Evolutionary conservation across 176 grass and related monocot genomes (phyloP), one percentile per base, ranked within the genome.

Genomic region (Cenchrus fungigraminus): DNA sequence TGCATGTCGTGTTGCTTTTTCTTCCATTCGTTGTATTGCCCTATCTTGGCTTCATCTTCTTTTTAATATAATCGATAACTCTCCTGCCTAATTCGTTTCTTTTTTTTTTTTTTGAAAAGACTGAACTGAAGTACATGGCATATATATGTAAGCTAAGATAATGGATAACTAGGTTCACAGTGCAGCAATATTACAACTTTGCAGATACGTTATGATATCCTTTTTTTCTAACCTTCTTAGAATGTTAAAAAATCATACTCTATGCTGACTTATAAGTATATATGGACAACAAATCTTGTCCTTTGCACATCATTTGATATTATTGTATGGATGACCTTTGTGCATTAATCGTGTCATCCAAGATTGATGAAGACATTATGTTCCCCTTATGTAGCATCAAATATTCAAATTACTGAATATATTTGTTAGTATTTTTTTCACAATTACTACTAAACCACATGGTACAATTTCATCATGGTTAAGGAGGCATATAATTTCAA

Each of bases 81-180:
- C 25, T 25, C 25, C 25, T 25, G 25, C 25, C 25, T 25, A 25
- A 25, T 25, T 25, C 25, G 25, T 25, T 25, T 25, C 25, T 25
- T 25, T 25, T 25, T n/a, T 40, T 40, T 40, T 40, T 40, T 40
- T 40, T 40, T 3, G 17, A 6, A 53, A 65, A 80, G 47, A 53
- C 4, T 25, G 5, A 63, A 12, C 12, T 50, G 29, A 47, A 61
- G 17, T 43, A 63, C 19, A 53, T 75, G 54, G 13, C 64, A 71
- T n/a, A 16, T 25, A 42, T 25, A 31, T 75, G 54, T 32, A 34
- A 54, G 7, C 75, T 84, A 74, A 54, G 7, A 84, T 84, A 74
- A 83, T 52, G 47, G 29, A 5, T 8, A 69, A 71, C 32, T 10
- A 63, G 3, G 76, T 79, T 53, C 40, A 72, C 1, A 50, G 43